Conservation (phyloP, 1,284 basidiomycete species). For the Papiliotrema laurentii region DNA sequence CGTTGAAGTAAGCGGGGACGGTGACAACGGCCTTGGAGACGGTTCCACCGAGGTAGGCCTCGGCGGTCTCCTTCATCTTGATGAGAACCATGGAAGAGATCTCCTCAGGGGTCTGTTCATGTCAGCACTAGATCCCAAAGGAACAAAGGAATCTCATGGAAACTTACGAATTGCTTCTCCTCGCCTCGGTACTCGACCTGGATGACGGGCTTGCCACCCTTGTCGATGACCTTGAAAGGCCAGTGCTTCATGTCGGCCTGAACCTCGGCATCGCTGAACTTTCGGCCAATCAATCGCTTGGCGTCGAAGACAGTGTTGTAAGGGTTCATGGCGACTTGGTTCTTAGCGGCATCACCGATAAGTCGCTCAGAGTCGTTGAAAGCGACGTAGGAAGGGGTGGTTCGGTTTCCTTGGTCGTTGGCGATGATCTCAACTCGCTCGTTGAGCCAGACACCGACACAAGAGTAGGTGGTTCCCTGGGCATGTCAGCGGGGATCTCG, state of each 20-base stretch:
- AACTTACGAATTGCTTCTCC: slow-evolving; percentile 75
- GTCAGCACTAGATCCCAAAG: neutral
- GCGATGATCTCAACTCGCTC: slow-evolving; percentile 96
- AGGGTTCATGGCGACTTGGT: slow-evolving; percentile 74
- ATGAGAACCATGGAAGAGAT: slow-evolving; percentile 94
- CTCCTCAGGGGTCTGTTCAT: slow-evolving; percentile 34
- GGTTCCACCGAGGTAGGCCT: slow-evolving; percentile 85
- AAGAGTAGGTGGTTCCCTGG: slow-evolving; percentile 69
- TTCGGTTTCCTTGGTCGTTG: slow-evolving; percentile 97
- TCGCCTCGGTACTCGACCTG: slow-evolving; percentile 82
- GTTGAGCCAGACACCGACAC: slow-evolving; percentile 95
- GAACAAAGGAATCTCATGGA: neutral
- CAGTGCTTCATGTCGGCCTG: slow-evolving; percentile 63
- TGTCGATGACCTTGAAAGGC: slow-evolving; percentile 77
- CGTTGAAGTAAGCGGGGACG: slow-evolving; percentile 98
- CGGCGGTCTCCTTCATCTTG: slow-evolving; percentile 98
- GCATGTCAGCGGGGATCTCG: slow-evolving; percentile 6
- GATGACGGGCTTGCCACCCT: slow-evolving; percentile 80
- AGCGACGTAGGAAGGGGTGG: slow-evolving; percentile 89
- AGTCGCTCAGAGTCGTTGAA: slow-evolving; percentile 92
- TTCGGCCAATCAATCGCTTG: slow-evolving; percentile 80
- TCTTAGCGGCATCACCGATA: slow-evolving; percentile 80
- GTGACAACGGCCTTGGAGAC: slow-evolving; percentile 89
- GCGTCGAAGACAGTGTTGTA: slow-evolving; percentile 95
- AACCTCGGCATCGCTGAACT: slow-evolving; percentile 64